These are phyloP conservation scores for Penicillium waksmanii DNA, from an alignment of 495 filamentous ascomycete species.

Conservation along the genomic window DNA sequence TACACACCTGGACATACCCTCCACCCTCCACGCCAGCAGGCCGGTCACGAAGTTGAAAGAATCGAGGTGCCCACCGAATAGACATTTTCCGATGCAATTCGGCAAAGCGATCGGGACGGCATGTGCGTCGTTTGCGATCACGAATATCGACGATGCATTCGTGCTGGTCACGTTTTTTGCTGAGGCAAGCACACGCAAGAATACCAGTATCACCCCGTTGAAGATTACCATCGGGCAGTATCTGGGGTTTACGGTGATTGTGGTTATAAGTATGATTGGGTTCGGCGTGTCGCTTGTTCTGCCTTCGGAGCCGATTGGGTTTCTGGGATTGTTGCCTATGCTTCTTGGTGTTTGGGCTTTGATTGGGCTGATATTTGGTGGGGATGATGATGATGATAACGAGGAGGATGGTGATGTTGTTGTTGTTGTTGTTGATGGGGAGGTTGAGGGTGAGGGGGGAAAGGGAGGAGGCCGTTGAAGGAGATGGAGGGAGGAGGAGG, in stretches of 20 bases:
- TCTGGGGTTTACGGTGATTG: slow-evolving; percentile 9
- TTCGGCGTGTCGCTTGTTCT: slow-evolving; percentile 10
- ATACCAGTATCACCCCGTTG: slow-evolving; percentile 4
- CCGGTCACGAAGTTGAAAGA: no score
- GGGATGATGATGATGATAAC: neutral
- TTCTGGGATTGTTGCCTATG: slow-evolving; percentile 7
- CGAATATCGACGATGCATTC: slow-evolving; percentile 15
- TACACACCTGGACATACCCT: no score
- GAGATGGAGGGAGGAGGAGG: no score
- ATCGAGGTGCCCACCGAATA: neutral
- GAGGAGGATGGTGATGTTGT: neutral
- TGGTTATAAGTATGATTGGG: slow-evolving; percentile 12
- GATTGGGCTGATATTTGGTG: neutral
- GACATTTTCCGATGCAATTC: neutral
- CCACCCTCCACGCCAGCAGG: no score
- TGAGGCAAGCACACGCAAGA: slow-evolving; percentile 4
- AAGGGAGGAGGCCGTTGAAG: no score
- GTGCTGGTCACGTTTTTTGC: slow-evolving; percentile 14
- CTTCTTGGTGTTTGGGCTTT: slow-evolving; percentile 9
- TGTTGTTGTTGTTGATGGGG: neutral
- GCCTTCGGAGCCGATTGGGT: slow-evolving; percentile 14
- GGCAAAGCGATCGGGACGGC: slow-evolving; percentile 15
- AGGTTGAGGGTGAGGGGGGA: neutral
- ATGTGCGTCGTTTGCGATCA: slow-evolving; percentile 12
- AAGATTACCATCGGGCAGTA: slow-evolving; percentile 11